Percentiles rank a stretch among this genome's conserved stretches.
phyloP scores from a whole-genome alignment of 306 rosid species.

The Quercus parvula region DNA sequence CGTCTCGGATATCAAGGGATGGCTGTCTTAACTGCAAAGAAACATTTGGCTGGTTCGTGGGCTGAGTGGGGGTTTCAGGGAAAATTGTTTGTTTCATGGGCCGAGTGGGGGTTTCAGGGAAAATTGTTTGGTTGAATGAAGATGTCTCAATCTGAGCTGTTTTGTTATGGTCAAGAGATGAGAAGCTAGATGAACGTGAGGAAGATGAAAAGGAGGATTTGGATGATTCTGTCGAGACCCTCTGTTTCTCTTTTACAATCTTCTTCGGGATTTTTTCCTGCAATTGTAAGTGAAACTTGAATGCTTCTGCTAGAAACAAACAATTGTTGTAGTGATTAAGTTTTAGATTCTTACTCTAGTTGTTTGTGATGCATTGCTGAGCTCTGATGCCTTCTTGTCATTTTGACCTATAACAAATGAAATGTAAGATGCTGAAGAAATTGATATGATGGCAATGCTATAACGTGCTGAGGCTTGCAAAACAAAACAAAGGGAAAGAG shows the following conservation, averaged over 20 bases:
- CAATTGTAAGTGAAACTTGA: slow-evolving; percentile 18
- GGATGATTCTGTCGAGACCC: slow-evolving; percentile 67
- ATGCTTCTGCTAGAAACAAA: slow-evolving; percentile 2
- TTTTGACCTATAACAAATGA: slow-evolving; percentile 31
- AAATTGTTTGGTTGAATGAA: slow-evolving; percentile 27
- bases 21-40: slow-evolving; percentile 17
- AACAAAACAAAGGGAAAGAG: background rate
- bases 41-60: slow-evolving; percentile 29
- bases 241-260: slow-evolving; percentile 44
- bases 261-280: slow-evolving; percentile 51
- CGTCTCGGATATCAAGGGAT: slow-evolving; percentile 38
- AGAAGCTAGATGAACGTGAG: slow-evolving; percentile 75
- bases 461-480: background rate
- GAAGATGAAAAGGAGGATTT: slow-evolving; percentile 62
- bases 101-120: slow-evolving; percentile 20
- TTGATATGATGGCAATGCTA: background rate
- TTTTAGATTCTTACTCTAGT: slow-evolving; percentile 41
- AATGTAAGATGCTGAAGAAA: background rate
- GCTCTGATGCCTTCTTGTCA: slow-evolving; percentile 32
- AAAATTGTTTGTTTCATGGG: slow-evolving; percentile 18
- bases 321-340: background rate
- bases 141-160: slow-evolving; percentile 45
- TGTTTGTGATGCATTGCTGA: slow-evolving; percentile 22
- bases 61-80: slow-evolving; percentile 21
- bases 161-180: slow-evolving; percentile 60